These are phyloP conservation scores for Microcos paniculata DNA, from an alignment of 345 rosid species.

Conservation along the genomic window DNA sequence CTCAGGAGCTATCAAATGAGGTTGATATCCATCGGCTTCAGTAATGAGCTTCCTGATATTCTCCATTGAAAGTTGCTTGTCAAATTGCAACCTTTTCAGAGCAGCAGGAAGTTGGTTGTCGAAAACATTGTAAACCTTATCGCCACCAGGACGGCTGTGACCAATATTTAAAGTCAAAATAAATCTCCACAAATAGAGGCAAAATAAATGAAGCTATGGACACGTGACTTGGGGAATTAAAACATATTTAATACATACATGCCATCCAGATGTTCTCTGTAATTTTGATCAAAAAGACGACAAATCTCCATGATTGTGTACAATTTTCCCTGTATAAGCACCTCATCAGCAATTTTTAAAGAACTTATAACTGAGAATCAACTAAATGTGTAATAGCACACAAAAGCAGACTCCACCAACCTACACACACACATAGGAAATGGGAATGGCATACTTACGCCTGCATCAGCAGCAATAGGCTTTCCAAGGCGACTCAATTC, in stretches of 20 bases:
- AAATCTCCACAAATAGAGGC: background rate
- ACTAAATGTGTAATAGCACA: conserved; percentile 17
- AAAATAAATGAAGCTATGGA: conserved; percentile 1
- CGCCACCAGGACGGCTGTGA: conserved; percentile 95
- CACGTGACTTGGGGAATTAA: background rate
- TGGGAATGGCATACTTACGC: conserved; percentile 50
- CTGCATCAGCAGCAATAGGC: conserved; percentile 98
- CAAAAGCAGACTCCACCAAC: background rate
- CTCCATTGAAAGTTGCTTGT: conserved; percentile 97
- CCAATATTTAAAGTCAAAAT: conserved; percentile 1
- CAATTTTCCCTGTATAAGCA: conserved; percentile 77
- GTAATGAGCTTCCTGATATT: conserved; percentile 93
- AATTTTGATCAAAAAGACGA: conserved; percentile 89
- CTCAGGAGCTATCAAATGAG: conserved; percentile 98
- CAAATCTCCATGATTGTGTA: conserved; percentile 98
- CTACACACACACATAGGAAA: background rate
- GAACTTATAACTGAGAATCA: conserved; percentile 3
- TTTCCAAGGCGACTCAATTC: conserved; percentile 95
- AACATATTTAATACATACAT: conserved; percentile 48
- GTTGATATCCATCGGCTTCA: conserved; percentile 99
- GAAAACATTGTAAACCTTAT: conserved; percentile 86
- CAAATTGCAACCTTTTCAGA: conserved; percentile 95
- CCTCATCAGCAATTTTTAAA: conserved; percentile 18
- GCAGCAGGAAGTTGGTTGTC: conserved; percentile 99
- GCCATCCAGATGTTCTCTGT: conserved; percentile 97